Conservation (phyloP, 1,284 basidiomycete species). For the Trametes polyzona region DNA sequence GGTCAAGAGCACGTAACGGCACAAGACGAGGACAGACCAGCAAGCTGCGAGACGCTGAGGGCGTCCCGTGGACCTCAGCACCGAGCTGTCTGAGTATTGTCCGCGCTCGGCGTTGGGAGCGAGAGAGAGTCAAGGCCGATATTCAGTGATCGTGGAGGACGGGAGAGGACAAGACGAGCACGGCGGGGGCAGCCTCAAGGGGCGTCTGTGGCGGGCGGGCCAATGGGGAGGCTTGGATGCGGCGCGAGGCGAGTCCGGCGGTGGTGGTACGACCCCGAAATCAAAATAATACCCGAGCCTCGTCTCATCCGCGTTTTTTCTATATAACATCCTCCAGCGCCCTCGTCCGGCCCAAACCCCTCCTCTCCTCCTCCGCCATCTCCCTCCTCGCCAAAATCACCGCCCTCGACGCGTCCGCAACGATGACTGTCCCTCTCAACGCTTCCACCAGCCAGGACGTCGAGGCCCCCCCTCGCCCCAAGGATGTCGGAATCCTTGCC, state of each 20-base stretch:
- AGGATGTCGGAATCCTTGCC: conserved; percentile 91
- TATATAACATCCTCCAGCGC: conserved; percentile 24
- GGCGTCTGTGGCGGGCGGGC: conserved; percentile 4
- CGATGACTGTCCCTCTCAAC: conserved; percentile 39
- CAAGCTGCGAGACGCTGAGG: not conserved
- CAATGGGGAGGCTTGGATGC: conserved; percentile 7
- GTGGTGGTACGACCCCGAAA: conserved; percentile 18
- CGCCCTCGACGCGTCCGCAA: conserved; percentile 10
- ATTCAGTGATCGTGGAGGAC: conserved; percentile 6
- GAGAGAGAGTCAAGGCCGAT: not conserved
- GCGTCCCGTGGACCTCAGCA: not conserved
- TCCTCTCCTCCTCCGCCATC: conserved; percentile 10
- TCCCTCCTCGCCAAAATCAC: conserved; percentile 17
- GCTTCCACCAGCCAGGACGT: conserved; percentile 33
- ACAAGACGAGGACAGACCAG: conserved; percentile 8
- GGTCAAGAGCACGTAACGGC: conserved; percentile 16
- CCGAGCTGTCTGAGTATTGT: not conserved
- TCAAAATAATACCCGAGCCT: conserved; percentile 29
- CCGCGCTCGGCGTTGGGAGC: not conserved
- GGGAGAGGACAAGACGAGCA: not conserved
- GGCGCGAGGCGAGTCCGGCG: not conserved
- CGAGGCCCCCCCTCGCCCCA: conserved; percentile 60
- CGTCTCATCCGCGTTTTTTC: conserved; percentile 27
- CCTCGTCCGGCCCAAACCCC: conserved; percentile 2
- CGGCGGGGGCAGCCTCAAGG: not conserved